Evolutionary conservation across 805 yeast genomes (phyloP), one percentile per base, ranked within the genome.

Genomic region (Wickerhamomyces queroliae): DNA sequence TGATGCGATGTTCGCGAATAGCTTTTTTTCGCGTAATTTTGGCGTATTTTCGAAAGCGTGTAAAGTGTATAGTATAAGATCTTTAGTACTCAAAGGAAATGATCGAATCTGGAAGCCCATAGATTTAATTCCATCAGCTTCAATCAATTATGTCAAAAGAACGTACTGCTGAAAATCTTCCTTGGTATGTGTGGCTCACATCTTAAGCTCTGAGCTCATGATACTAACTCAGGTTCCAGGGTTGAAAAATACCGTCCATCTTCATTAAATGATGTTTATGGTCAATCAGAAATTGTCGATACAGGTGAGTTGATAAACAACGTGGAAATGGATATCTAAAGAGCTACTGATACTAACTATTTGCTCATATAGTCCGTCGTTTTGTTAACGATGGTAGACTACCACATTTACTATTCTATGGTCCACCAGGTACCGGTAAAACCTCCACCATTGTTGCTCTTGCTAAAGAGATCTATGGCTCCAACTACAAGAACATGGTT

Each of bases 361-460:
- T 3, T 10, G 2, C 4, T 37, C 18, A 20, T n/a, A 6, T 34
- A 8, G 86, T 93, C 15, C 75, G 89, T 31, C 82, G 79, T 55
- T 93, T 91, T 60, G 89, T 90, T 15, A 74, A 78, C 44, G 86
- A 83, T 44, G 90, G 93, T 10, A 78, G 78, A 49, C 67, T 91
- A 27, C 99, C 99, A 2, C 99, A 93, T 64, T 65, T 93, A 49
- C 69, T 93, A 38, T 93, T 93, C 63, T 93, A 93, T 60, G 97
- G 96, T 0, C 95, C 96, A 2, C 96, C 96, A 15, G 96, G 96
- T 17, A 88, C 95, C 0, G 96, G 96, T 48, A 88, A 88, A 59
- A 88, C 96, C 0, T 83, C 95, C 3, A 87, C 95, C 3, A 83
- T 88, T 48, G 73, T 83, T 18, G 96, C 97, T 1, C 63, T 90